A percentile compares a stretch with the other conserved stretches of the same genome.
These are phyloP conservation scores for Ophiostoma sp. DNA, from an alignment of 2,329 filamentous ascomycete species.

Conservation along the genomic window DNA sequence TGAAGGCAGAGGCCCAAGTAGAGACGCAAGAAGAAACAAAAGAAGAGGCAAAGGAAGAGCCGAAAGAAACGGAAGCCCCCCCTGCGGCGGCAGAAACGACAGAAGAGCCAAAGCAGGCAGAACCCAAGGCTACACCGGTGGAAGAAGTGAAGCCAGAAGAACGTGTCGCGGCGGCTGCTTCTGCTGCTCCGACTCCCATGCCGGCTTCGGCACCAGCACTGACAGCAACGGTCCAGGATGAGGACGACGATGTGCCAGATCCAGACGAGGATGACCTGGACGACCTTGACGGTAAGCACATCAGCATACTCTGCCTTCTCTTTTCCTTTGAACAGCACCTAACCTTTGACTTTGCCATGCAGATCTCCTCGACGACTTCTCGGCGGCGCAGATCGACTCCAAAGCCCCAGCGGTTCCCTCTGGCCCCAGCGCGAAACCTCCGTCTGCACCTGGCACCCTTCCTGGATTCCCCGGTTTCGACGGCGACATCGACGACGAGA, in stretches of 20 bases:
- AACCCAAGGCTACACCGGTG: neutral
- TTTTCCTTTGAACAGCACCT: neutral
- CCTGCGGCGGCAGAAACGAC: neutral
- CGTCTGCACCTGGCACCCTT: conserved; percentile 17
- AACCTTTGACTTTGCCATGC: neutral
- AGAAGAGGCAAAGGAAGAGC: neutral
- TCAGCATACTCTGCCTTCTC: no score
- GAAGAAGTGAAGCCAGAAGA: neutral
- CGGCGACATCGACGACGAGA: conserved; percentile 23
- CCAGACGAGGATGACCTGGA: conserved; percentile 90
- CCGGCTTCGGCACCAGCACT: conserved; percentile 7
- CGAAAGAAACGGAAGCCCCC: neutral
- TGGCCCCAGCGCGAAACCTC: conserved; percentile 26
- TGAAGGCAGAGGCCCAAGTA: neutral
- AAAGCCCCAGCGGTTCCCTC: conserved; percentile 35
- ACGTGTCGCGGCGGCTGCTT: neutral
- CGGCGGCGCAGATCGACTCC: conserved; percentile 53
- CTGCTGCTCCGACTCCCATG: neutral
- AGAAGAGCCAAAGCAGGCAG: neutral
- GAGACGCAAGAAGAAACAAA: neutral
- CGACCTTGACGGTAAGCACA: conserved; percentile 73
- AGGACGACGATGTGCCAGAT: conserved; percentile 62
- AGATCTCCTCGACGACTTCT: conserved; percentile 94
- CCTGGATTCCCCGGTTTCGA: conserved; percentile 26
- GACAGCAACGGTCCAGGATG: conserved; percentile 26